Conservation (phyloP, 2,329 filamentous ascomycete species). For the Ceratocystis huliohia region DNA sequence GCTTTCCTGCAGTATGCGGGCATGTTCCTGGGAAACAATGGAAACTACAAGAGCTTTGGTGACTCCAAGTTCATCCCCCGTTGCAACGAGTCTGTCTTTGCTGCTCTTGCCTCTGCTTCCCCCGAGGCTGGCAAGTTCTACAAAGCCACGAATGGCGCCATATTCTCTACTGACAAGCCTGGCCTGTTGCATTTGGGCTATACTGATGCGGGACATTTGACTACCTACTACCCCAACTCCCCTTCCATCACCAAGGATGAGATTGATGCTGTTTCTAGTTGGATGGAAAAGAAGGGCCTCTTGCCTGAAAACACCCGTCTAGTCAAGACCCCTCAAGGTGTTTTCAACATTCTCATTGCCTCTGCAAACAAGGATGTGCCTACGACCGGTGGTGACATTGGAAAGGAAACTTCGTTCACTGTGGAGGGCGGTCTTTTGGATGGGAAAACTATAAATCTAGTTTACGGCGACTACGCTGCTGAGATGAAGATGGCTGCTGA, state of each 20-base stretch:
- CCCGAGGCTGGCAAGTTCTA: slow-evolving; percentile 52
- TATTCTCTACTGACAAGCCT: slow-evolving; percentile 54
- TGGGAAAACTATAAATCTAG: slow-evolving; percentile 55
- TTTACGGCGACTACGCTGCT: slow-evolving; percentile 61
- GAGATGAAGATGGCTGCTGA: slow-evolving; percentile 58
- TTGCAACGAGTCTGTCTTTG: slow-evolving; percentile 49
- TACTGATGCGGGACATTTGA: slow-evolving; percentile 61
- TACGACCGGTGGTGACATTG: slow-evolving; percentile 52
- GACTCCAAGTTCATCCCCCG: slow-evolving; percentile 74
- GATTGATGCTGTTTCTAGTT: slow-evolving; percentile 58
- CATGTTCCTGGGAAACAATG: slow-evolving; percentile 67
- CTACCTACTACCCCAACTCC: slow-evolving; percentile 70
- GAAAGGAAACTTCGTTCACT: slow-evolving; percentile 49
- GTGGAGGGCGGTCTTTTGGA: slow-evolving; percentile 47
- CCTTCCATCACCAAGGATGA: slow-evolving; percentile 61
- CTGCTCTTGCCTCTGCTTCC: slow-evolving; percentile 48
- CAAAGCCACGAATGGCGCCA: slow-evolving; percentile 54
- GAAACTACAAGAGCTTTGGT: slow-evolving; percentile 81
- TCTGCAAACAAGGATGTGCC: slow-evolving; percentile 52
- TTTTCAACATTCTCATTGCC: slow-evolving; percentile 63
- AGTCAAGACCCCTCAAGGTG: slow-evolving; percentile 49
- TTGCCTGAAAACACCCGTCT: slow-evolving; percentile 67
- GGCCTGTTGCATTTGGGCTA: slow-evolving; percentile 65
- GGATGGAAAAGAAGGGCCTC: slow-evolving; percentile 58
- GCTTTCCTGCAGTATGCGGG: slow-evolving; percentile 64